Percentiles rank a stretch among this genome's conserved stretches.
Evolutionary conservation across 768 basidiomycete genomes (phyloP).

Genomic region (Podaxis mareebaensis): DNA sequence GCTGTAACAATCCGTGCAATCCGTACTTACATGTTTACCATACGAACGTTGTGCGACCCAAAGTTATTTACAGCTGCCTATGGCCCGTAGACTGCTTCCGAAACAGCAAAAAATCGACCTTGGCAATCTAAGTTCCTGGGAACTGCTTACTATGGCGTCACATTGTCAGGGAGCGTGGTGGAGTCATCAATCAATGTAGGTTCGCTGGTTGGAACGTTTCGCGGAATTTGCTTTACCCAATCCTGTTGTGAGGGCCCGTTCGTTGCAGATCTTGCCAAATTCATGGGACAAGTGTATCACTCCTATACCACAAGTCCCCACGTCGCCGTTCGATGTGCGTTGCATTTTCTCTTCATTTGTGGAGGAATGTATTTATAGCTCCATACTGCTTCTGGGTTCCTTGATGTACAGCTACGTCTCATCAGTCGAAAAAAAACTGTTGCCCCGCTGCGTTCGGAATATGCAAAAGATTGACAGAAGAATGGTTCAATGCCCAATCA

Average conservation of each 20-base stretch:
- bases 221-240: slow-evolving; percentile 15
- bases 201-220: slow-evolving; percentile 4
- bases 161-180: slow-evolving; percentile 12
- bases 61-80: background rate
- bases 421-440: slow-evolving; percentile 13
- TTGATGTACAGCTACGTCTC: slow-evolving; percentile 9
- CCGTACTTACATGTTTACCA: background rate
- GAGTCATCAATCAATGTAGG: slow-evolving; percentile 12
- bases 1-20: slow-evolving; percentile 7
- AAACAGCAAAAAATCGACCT: background rate
- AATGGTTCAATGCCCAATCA: background rate
- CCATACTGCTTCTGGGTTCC: slow-evolving; percentile 11
- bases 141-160: slow-evolving; percentile 12
- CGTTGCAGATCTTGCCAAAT: slow-evolving; percentile 6
- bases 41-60: background rate
- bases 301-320: background rate
- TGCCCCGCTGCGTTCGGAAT: slow-evolving; percentile 14
- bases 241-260: background rate
- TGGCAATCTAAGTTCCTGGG: slow-evolving; percentile 10
- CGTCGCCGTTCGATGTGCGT: background rate
- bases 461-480: slow-evolving; percentile 15
- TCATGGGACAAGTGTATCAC: background rate
- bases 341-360: background rate
- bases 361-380: slow-evolving; percentile 14
- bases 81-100: slow-evolving; percentile 1